These are phyloP conservation scores for Apiospora aurea DNA, from an alignment of 2,329 filamentous ascomycete genomes.

Conservation along the genomic window DNA sequence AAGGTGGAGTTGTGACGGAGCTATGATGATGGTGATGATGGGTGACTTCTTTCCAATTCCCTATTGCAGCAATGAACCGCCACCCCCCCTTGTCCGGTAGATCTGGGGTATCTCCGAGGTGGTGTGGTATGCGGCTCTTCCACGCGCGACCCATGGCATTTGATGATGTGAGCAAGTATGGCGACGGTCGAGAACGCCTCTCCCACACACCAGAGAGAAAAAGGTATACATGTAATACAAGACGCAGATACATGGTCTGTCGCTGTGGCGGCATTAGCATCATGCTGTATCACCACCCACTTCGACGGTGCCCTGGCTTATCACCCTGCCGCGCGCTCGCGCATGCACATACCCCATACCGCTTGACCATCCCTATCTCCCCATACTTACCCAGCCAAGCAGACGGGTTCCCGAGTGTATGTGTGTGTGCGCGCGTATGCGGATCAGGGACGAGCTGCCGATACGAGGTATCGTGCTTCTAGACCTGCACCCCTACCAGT, in stretches of 20 bases:
- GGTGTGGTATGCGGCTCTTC: slow-evolving; percentile 9
- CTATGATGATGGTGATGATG: slow-evolving; percentile 12
- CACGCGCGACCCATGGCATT: not conserved
- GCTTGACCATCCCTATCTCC: slow-evolving; percentile 2
- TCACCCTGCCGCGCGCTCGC: not conserved
- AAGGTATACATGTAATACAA: not conserved
- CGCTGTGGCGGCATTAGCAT: slow-evolving; percentile 12
- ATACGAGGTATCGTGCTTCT: slow-evolving; percentile 16
- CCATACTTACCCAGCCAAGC: slow-evolving; percentile 2
- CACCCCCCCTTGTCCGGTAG: not conserved
- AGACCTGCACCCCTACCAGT: not conserved
- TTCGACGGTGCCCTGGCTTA: not conserved
- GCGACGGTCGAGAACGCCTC: slow-evolving; percentile 9
- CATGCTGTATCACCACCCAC: slow-evolving; percentile 20
- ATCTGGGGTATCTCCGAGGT: not conserved
- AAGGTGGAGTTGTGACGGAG: slow-evolving; percentile 8
- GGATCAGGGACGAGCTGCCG: slow-evolving; percentile 11
- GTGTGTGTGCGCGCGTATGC: not conserved
- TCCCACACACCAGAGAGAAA: slow-evolving; percentile 4
- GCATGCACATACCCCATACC: not conserved
- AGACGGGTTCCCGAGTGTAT: not conserved
- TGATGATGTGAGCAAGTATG: slow-evolving; percentile 10
- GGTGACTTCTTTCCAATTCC: not conserved
- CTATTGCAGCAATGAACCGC: not conserved
- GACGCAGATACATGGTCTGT: not conserved